Evolutionary conservation across 352 stramenopile species (phyloP).

Genomic region (Phytophthora hibernalis): DNA sequence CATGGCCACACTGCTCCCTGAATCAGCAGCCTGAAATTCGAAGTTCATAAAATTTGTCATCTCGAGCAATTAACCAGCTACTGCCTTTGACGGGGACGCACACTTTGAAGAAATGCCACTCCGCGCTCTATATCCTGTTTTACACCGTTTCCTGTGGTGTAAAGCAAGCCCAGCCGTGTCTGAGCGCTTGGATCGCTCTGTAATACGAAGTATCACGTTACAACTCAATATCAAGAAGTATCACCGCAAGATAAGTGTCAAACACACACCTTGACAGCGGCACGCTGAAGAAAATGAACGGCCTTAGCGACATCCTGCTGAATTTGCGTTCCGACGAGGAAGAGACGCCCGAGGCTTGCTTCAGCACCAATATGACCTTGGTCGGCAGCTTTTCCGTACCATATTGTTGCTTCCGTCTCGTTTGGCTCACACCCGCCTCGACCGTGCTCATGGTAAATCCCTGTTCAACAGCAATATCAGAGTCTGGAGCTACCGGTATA

Average conservation of each 20-base stretch:
- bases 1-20: constrained; percentile 60
- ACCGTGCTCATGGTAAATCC: constrained; percentile 47
- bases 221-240: background rate
- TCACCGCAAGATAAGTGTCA: background rate
- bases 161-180: constrained; percentile 57
- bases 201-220: background rate
- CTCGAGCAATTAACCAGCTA: background rate
- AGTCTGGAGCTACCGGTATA: background rate
- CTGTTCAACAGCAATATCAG: constrained; percentile 15
- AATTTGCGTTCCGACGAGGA: constrained; percentile 37
- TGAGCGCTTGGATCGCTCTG: constrained; percentile 57
- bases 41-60: constrained; percentile 6
- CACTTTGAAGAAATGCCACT: constrained; percentile 55
- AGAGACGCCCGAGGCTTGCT: constrained; percentile 54
- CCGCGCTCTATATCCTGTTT: constrained; percentile 67
- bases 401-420: constrained; percentile 40
- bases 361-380: constrained; percentile 58
- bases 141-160: constrained; percentile 51
- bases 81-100: constrained; percentile 17
- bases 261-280: constrained; percentile 51
- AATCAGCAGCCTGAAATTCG: constrained; percentile 38
- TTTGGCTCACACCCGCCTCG: constrained; percentile 21
- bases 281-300: constrained; percentile 74
- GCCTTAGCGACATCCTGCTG: constrained; percentile 52
- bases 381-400: constrained; percentile 66